Base-by-base conservation (phyloP, 176 grass and related monocot species). In the Oryza officinalis region DNA sequence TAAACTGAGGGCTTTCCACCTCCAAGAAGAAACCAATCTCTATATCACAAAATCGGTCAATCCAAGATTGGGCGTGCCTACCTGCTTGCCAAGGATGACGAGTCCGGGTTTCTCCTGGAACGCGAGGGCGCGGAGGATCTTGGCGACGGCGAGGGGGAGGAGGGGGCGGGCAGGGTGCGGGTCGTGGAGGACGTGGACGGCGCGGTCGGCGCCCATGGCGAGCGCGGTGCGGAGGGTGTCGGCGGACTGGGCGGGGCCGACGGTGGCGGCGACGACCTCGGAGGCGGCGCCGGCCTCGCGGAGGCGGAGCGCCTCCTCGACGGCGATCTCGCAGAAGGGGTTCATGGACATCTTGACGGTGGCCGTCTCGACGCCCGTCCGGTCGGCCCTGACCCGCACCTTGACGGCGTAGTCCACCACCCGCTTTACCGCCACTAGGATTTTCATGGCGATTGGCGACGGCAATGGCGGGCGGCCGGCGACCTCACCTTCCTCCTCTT, bases 341-440 rank as follows among this genome's bases (percentile, higher is more conserved):
- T 98, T 98, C 95, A 98, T 98, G 33, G 95, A 95, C 95, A 98
- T 98, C 87, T 98, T 98, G 27, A 90, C 89, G 75, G 82, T 92
- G 38, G 70, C 60, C 44, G 91, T 98, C 81, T 98, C 96, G 23
- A 98, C 91, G 8, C 74, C 96, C 32, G 77, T 95, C 83, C 92
- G 83, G 79, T 95, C 93, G 20, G 91, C 87, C 33, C 86, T 83
- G 17, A 98, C 93, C 26, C 93, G 93, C 38, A 98, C 90, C 89
- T 98, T 95, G 0, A 95, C 96, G 47, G 96, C 96, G 73, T 98
- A 98, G 80, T 98, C 93, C 60, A 98, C 91, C 74, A 95, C 93
- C 72, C 96, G 76, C 87, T 98, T 98, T 63, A 98, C 96, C 1
- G 91, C 89, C 20, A 98, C 96, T 77, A 98, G 69, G 63, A 98